Evolutionary conservation across 805 yeast species (phyloP).

Genomic region (Myxozyma geophila): DNA sequence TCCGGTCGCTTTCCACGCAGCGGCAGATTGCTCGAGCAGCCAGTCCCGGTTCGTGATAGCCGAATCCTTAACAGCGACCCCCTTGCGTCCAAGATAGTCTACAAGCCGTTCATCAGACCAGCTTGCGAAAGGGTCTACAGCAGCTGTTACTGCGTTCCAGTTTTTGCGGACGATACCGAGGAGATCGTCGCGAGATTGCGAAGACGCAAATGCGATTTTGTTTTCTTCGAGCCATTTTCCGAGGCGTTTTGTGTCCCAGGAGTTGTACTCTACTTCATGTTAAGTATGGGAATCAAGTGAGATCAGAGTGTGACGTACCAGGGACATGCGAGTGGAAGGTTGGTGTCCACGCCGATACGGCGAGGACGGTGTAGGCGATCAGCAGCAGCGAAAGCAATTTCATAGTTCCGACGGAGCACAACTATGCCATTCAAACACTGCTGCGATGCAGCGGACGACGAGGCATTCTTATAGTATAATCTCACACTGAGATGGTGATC

Average conservation of each 20-base stretch:
- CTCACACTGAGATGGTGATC: background rate
- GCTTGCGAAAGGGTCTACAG: slow-evolving; percentile 21
- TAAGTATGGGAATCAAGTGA: background rate
- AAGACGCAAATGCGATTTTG: slow-evolving; percentile 11
- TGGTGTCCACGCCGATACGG: slow-evolving; percentile 15
- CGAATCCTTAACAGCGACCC: slow-evolving; percentile 19
- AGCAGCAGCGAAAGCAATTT: slow-evolving; percentile 2
- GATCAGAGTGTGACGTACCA: slow-evolving; percentile 9
- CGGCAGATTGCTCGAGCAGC: slow-evolving; percentile 21
- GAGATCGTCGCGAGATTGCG: slow-evolving; percentile 29
- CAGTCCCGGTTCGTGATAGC: slow-evolving; percentile 28
- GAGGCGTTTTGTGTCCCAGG: slow-evolving; percentile 46
- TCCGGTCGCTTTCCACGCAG: slow-evolving; percentile 19
- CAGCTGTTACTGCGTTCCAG: slow-evolving; percentile 26
- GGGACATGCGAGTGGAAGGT: slow-evolving; percentile 11
- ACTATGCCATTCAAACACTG: background rate
- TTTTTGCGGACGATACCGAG: slow-evolving; percentile 32
- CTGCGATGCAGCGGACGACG: background rate
- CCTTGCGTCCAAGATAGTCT: slow-evolving; percentile 20
- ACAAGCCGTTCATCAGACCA: slow-evolving; percentile 29
- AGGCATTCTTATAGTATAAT: background rate
- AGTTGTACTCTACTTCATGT: slow-evolving; percentile 18
- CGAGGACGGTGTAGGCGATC: background rate
- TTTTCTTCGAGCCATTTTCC: slow-evolving; percentile 30
- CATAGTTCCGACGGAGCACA: background rate